phyloP scores from a whole-genome alignment of 768 basidiomycete species.

The Mycena rebaudengoi region DNA sequence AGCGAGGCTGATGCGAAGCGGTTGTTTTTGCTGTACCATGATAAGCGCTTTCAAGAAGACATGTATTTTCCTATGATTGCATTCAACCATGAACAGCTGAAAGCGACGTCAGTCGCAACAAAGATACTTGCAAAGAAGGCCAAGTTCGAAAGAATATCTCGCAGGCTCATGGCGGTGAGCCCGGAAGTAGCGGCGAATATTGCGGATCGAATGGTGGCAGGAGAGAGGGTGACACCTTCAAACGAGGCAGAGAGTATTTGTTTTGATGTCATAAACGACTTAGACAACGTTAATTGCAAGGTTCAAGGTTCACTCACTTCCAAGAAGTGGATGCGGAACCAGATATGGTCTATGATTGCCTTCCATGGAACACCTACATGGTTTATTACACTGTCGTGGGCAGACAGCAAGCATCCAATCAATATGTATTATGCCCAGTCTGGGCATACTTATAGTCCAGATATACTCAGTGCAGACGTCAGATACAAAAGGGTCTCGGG shows the following conservation, averaged over 20 bases:
- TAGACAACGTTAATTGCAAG: constrained; percentile 44
- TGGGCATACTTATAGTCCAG: constrained; percentile 28
- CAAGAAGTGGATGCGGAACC: constrained; percentile 41
- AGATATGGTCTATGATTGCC: constrained; percentile 40
- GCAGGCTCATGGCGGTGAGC: constrained; percentile 32
- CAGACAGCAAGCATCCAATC: constrained; percentile 41
- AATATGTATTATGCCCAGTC: constrained; percentile 41
- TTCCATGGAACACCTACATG: constrained; percentile 37
- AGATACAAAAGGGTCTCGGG: not conserved
- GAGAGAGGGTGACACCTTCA: constrained; percentile 32
- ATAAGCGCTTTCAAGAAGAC: constrained; percentile 39
- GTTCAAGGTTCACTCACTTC: constrained; percentile 36
- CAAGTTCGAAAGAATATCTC: constrained; percentile 35
- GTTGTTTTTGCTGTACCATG: constrained; percentile 40
- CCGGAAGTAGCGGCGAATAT: constrained; percentile 27
- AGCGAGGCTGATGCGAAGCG: constrained; percentile 31
- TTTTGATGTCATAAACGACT: constrained; percentile 41
- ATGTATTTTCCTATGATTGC: constrained; percentile 42
- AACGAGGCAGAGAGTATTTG: constrained; percentile 44
- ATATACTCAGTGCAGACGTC: not conserved
- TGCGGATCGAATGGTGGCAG: constrained; percentile 28
- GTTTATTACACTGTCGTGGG: constrained; percentile 45
- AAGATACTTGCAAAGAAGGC: constrained; percentile 35
- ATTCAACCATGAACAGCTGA: constrained; percentile 51
- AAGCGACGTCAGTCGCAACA: constrained; percentile 33